Evolutionary conservation across 768 basidiomycete genomes (phyloP).

Genomic region (Dioszegia hungarica): DNA sequence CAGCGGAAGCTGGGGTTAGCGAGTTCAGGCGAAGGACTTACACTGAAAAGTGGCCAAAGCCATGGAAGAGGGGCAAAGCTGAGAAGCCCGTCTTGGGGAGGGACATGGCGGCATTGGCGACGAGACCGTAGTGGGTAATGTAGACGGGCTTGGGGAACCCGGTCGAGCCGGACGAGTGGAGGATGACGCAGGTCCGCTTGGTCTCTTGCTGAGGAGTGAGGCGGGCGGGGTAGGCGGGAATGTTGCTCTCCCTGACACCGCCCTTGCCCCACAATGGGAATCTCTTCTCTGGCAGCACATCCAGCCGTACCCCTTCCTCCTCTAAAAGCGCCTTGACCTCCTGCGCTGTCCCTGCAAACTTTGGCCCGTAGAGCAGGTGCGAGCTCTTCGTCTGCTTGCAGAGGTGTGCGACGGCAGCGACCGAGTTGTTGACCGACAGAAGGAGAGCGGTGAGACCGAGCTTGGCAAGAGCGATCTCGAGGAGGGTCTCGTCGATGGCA

Average conservation of each 20-base stretch:
- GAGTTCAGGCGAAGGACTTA: constrained; percentile 13
- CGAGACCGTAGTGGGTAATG: constrained; percentile 39
- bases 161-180: constrained; percentile 45
- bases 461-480: constrained; percentile 53
- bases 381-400: constrained; percentile 50
- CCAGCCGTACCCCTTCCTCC: constrained; percentile 33
- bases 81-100: constrained; percentile 37
- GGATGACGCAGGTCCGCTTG: constrained; percentile 31
- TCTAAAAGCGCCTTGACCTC: constrained; percentile 46
- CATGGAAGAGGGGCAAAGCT: constrained; percentile 43
- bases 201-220: constrained; percentile 37
- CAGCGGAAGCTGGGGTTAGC: constrained; percentile 39
- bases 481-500: constrained; percentile 52
- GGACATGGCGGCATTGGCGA: constrained; percentile 30
- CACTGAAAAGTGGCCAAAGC: constrained; percentile 45
- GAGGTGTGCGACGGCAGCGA: constrained; percentile 54
- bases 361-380: constrained; percentile 52
- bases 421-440: constrained; percentile 54
- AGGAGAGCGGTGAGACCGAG: constrained; percentile 51
- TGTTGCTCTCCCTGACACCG: constrained; percentile 44
- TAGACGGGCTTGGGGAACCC: constrained; percentile 47
- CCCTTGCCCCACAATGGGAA: constrained; percentile 53
- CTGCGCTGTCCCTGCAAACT: constrained; percentile 48
- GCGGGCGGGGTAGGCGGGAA: constrained; percentile 24
- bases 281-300: constrained; percentile 45